Conservation (phyloP, 306 rosid species). For the Citrullus amarus region DNA sequence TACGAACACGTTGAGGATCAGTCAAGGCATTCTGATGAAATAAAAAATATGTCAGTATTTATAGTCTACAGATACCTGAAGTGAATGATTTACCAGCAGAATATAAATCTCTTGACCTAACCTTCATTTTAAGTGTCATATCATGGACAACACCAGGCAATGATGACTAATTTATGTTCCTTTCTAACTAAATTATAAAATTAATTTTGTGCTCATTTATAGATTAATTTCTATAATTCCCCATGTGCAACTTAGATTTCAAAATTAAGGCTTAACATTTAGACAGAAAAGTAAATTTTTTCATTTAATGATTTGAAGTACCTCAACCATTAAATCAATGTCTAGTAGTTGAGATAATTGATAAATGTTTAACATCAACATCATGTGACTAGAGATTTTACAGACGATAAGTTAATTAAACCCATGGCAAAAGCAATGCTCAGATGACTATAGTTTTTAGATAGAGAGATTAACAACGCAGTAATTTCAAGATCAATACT, state of each 20-base stretch:
- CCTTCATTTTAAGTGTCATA: background rate
- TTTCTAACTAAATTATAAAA: background rate
- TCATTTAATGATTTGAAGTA: background rate
- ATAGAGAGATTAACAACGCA: background rate
- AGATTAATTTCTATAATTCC: background rate
- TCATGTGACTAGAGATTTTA: background rate
- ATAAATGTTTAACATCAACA: background rate
- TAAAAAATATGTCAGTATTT: conserved; percentile 9
- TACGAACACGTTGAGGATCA: conserved; percentile 84
- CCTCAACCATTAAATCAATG: background rate
- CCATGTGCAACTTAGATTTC: background rate
- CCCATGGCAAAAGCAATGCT: background rate
- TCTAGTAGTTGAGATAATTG: background rate
- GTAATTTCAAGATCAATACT: background rate
- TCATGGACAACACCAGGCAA: background rate
- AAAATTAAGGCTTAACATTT: background rate
- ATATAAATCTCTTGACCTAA: background rate
- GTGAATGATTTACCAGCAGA: background rate
- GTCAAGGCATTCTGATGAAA: conserved; percentile 71
- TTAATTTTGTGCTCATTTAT: background rate
- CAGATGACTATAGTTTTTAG: background rate
- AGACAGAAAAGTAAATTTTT: background rate
- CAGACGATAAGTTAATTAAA: background rate
- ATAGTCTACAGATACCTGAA: background rate
- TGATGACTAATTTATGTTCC: background rate